Evolutionary conservation across 1,139 yeast genomes (phyloP).

Genomic region (Candida glucosophila): DNA sequence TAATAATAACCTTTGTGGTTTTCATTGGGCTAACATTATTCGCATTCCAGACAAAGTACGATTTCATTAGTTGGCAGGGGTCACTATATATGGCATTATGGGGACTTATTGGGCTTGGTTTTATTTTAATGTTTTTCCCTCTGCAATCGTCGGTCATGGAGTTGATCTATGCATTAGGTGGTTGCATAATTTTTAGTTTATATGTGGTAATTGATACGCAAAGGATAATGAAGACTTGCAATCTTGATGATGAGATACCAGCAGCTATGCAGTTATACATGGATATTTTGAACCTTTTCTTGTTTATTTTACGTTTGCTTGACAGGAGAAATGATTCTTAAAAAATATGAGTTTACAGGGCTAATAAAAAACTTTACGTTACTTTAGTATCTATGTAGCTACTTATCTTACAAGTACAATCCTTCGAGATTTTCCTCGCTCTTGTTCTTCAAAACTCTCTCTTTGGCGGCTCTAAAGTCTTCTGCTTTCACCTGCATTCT

Average conservation of each 20-base stretch:
- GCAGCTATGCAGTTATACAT: constrained; percentile 72
- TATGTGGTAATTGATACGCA: constrained; percentile 81
- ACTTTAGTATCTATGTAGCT: too few species aligned
- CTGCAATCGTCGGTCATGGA: constrained; percentile 43
- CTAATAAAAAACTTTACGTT: too few species aligned
- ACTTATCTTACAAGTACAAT: constrained; percentile 54
- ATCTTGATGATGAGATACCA: constrained; percentile 79
- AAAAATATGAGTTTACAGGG: too few species aligned
- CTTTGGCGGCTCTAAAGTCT: constrained; percentile 92
- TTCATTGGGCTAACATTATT: constrained; percentile 69
- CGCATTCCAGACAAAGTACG: constrained; percentile 79
- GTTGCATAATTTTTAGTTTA: constrained; percentile 65
- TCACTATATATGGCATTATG: constrained; percentile 53
- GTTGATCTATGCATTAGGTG: constrained; percentile 59
- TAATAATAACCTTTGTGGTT: constrained; percentile 57
- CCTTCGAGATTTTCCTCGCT: constrained; percentile 97
- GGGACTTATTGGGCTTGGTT: constrained; percentile 65
- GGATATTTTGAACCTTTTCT: constrained; percentile 74
- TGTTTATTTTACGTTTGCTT: constrained; percentile 65
- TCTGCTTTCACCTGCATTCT: constrained; percentile 97
- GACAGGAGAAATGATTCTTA: constrained; percentile 33
- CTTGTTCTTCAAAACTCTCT: constrained; percentile 94
- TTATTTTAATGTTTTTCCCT: constrained; percentile 63
- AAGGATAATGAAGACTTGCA: constrained; percentile 66
- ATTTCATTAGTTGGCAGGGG: constrained; percentile 68